Conservation (phyloP, 208 protist genomes). For the Acanthamoeba castellanii region DNA sequence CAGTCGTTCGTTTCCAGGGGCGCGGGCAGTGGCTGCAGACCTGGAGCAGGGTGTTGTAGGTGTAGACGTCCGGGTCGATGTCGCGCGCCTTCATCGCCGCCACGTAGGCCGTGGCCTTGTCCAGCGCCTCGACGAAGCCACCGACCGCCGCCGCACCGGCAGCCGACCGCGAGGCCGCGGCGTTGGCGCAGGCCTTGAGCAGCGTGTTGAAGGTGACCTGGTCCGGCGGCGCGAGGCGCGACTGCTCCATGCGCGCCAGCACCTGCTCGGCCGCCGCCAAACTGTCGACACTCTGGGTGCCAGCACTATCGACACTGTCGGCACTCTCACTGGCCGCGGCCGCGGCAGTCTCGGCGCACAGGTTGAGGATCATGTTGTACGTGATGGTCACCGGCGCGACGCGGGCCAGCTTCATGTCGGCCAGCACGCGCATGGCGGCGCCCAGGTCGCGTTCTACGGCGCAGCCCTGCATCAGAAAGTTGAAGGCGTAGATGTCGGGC, state of each 20-base stretch:
- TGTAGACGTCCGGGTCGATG: background rate
- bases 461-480: background rate
- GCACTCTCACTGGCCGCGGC: background rate
- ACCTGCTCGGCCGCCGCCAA: background rate
- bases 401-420: background rate
- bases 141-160: background rate
- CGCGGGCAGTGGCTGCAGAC: background rate
- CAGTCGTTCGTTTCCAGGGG: background rate
- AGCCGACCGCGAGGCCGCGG: background rate
- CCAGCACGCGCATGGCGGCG: background rate
- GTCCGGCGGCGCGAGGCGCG: background rate
- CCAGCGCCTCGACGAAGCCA: background rate
- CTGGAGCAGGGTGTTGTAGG: background rate
- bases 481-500: constrained; percentile 29
- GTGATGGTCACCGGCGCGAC: background rate
- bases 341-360: background rate
- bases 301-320: background rate
- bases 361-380: background rate
- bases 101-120: background rate
- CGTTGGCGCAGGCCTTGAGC: background rate
- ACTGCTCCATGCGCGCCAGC: background rate
- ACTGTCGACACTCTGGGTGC: background rate
- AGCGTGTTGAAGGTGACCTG: constrained; percentile 1
- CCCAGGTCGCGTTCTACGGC: background rate
- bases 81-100: background rate